Base-by-base conservation (phyloP, 345 rosid species). In the Lumnitzera racemosa region DNA sequence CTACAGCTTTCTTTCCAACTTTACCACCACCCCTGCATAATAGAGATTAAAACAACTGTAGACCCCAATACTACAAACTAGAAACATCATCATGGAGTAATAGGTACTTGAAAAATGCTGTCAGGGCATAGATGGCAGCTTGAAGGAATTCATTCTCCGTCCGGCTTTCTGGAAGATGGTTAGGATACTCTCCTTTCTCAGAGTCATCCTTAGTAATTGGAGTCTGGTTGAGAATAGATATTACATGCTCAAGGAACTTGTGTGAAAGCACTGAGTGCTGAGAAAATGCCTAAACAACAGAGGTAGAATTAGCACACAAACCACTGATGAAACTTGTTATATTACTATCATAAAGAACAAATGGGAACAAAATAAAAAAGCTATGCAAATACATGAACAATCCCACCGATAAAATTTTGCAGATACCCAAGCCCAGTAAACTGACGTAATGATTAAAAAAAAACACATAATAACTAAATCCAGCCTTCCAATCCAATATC, bases 1-100 rank as follows among this genome's bases (percentile, higher is more conserved):
- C 96, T 63, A 92, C 96, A 64, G 89, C 89, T 73, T 74, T 85
- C 77, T 86, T 92, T 68, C 96, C 98, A 71, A 83, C 70, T 81
- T 85, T 92, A 73, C 98, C 98, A 5, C 98, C 98, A 59, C 98
- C 96, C 76, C 96, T 92, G 78, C 53, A 69, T 57, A 64, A 59
- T 60, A 55, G 27, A 62, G 62, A 66, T 68, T 68, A 69, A 72
- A 67, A 67, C 61, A 29, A 57, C 17, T 57, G 47, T 55, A 61
- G 49, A 56, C 47, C 55, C 61, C 46, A 67, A 31, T 63, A 15
- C 61, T 62, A 51, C 49, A 13, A 56, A 51, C 51, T 24, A 57
- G 49, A 51, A 17, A 51, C 64, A 53, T 72, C 55, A 46, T 53
- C 48, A 61, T 68, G 4, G 64, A 64, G 56, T 52, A 46, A 59